Conservation (phyloP, 148 eudicot genomes). For the Cornus florida region DNA sequence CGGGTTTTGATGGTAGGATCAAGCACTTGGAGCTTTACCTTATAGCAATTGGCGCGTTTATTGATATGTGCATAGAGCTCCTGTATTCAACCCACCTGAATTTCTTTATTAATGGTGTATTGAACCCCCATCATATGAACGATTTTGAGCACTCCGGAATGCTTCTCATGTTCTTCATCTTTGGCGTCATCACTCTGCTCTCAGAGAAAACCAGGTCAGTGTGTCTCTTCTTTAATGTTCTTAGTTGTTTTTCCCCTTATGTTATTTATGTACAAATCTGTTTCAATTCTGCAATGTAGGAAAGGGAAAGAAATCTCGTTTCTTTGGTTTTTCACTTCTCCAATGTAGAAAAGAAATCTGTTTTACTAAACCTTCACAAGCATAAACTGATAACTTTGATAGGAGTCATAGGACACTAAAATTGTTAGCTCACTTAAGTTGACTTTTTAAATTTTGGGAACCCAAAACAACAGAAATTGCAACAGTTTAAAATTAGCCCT, state of each 20-base stretch:
- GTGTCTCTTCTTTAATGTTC: neutral
- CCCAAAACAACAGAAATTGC: neutral
- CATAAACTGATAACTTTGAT: neutral
- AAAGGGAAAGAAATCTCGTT: neutral
- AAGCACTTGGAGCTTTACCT: conserved; percentile 87
- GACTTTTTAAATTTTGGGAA: neutral
- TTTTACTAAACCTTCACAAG: neutral
- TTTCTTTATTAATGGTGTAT: conserved; percentile 66
- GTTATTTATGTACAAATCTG: neutral
- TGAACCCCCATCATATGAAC: conserved; percentile 82
- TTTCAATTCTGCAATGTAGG: neutral
- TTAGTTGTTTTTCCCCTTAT: neutral
- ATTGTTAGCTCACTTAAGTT: neutral
- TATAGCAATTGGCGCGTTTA: conserved; percentile 69
- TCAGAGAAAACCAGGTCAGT: conserved; percentile 82
- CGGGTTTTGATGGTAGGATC: conserved; percentile 70
- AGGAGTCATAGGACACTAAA: neutral
- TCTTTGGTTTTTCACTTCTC: neutral
- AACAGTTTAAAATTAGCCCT: neutral
- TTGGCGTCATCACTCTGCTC: conserved; percentile 60
- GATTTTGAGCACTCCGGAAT: conserved; percentile 94
- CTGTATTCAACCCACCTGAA: conserved; percentile 80
- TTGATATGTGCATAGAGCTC: conserved; percentile 93
- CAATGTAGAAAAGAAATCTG: neutral
- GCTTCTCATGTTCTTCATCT: conserved; percentile 96